Conservation (phyloP, 331 rosid species). For the Acacia concinna region DNA sequence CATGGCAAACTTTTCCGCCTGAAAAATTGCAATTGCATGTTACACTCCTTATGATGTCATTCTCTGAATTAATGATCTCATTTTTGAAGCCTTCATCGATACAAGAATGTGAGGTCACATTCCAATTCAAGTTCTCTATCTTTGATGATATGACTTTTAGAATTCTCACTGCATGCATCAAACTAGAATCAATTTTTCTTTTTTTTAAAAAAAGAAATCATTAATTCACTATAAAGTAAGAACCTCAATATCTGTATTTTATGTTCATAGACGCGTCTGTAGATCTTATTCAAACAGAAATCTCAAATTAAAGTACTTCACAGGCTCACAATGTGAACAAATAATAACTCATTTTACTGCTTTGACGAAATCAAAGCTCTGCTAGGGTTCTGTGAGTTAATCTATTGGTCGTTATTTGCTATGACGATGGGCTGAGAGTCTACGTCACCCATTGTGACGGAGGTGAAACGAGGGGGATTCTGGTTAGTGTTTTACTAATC, state of each 20-base stretch:
- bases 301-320: background rate
- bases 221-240: too few species aligned
- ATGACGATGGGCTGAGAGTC: too few species aligned
- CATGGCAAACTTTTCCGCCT: slow-evolving; percentile 1
- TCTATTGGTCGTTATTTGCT: too few species aligned
- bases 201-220: too few species aligned
- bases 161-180: slow-evolving; percentile 52
- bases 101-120: slow-evolving; percentile 54
- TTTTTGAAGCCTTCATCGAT: slow-evolving; percentile 34
- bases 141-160: slow-evolving; percentile 19
- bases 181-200: background rate
- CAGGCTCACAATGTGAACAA: too few species aligned
- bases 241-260: too few species aligned
- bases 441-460: too few species aligned
- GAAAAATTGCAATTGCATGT: slow-evolving; percentile 51
- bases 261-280: background rate
- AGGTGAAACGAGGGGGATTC: too few species aligned
- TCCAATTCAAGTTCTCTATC: slow-evolving; percentile 37
- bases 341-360: too few species aligned
- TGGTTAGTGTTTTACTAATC: too few species aligned
- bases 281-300: background rate
- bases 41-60: slow-evolving; percentile 38
- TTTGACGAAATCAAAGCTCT: too few species aligned
- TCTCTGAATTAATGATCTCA: accelerated
- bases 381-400: too few species aligned